Conservation (phyloP, 1,284 basidiomycete genomes). For the Irpex lacteus region DNA sequence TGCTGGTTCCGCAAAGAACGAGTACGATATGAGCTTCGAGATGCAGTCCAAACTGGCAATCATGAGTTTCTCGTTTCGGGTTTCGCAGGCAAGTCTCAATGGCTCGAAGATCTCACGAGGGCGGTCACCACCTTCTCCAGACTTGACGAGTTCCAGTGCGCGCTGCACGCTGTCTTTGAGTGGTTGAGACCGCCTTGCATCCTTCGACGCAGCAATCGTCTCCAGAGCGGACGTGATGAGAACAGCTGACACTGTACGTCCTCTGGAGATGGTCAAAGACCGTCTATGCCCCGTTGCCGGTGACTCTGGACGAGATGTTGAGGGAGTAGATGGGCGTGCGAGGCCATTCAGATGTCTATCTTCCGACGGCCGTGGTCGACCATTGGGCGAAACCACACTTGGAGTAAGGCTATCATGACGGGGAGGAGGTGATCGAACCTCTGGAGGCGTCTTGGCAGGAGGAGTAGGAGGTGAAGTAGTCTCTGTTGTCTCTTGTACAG, state of each 20-base stretch:
- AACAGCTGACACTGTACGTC: conserved; percentile 71
- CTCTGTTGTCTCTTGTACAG: neutral
- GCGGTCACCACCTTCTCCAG: conserved; percentile 64
- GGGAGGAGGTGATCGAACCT: conserved; percentile 18
- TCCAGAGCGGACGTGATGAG: conserved; percentile 87
- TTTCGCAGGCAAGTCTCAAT: conserved; percentile 90
- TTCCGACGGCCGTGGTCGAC: conserved; percentile 4
- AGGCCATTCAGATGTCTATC: conserved; percentile 22
- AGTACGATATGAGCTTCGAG: conserved; percentile 93
- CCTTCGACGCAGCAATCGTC: conserved; percentile 83
- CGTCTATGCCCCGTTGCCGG: conserved; percentile 40
- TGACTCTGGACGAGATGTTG: conserved; percentile 20
- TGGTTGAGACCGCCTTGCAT: conserved; percentile 82
- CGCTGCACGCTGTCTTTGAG: conserved; percentile 80
- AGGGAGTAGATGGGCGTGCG: neutral
- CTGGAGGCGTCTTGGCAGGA: conserved; percentile 24
- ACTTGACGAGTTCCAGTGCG: conserved; percentile 82
- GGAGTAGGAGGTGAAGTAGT: conserved; percentile 21
- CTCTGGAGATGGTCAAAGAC: conserved; percentile 70
- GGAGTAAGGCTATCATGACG: conserved; percentile 21
- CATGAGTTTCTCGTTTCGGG: conserved; percentile 87
- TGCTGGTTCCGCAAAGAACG: conserved; percentile 81
- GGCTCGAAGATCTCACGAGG: conserved; percentile 92
- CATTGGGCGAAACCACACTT: neutral
- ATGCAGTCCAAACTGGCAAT: conserved; percentile 95